Base-by-base conservation (phyloP, 1,139 yeast species). In the Candida glucosophila region DNA sequence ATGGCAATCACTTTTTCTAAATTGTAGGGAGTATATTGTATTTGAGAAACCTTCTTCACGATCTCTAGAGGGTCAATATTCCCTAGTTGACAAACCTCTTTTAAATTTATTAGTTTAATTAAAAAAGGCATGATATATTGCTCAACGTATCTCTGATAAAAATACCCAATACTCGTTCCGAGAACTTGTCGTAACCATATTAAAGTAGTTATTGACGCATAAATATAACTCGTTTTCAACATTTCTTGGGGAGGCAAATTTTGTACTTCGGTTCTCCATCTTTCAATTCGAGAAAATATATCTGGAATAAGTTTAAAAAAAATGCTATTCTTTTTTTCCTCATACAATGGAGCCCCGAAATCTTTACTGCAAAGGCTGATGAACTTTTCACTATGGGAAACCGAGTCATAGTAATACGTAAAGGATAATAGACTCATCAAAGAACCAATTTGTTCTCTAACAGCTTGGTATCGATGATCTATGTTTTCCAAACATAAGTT, bases 81-180 rank as follows among this genome's bases (percentile, higher is more conserved):
- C 0, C 88, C 79, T 33, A 88, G 67, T 34, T 77, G 80, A 41
- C 88, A 78, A 13, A 85, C 86, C 37, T 90, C 97, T 36, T 86
- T 77, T 59, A 82, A 67, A 27, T 68, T 68, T 29, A 77, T 72
- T 30, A 86, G 57, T 16, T 68, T 64, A 39, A 85, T 58, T 35
- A 85, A 56, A 35, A 83, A 78, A 10, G 95, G 95, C 2, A 85
- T 55, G 23, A 88, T 64, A 29, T 69, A 55, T 2, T 39, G 32
- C n/a, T 46, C 56, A 7, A 55, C 57, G 29, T 44, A 49, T 12
- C 44, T 44, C 27, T 66, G 64, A 27, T 74, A 49, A 24, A 63
- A 46, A 1, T 50, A 40, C 1, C 69, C 57, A 15, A 56, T 49
- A 23, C 70, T 59, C 2, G 72, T 58, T 27, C 47, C 52, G 34